Base-by-base conservation (phyloP, 179 eudicot genomes). In the Beta macrorhiza region DNA sequence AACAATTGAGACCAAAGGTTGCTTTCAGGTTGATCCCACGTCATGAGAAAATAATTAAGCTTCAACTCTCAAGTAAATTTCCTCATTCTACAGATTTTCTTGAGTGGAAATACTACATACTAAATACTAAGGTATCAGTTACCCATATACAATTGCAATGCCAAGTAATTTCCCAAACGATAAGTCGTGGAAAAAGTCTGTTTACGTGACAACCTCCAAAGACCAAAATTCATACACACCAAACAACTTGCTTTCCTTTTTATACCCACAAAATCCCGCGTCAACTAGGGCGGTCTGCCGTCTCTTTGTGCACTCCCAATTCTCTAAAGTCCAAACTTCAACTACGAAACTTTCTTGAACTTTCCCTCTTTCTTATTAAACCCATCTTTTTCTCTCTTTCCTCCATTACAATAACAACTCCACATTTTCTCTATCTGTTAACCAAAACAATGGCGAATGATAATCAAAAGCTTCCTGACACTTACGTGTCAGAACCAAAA, bases 241-340 rank as follows among this genome's bases (percentile, higher is more conserved):
- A 61, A 37, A 61, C 65, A 61, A 61, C 65, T 61, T 61, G 65
- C 8, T 6, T 7, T 22, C 65, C 65, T 5, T n/a, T n/a, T 61
- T 5, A 3, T 49, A 49, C 10, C 53, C 53, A 49, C 7, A 67
- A 37, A 37, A 32, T 12, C 19, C 70, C 47, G 16, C 67, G 78
- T 74, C 78, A 74, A 74, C 51, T 74, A 16, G 65, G 78, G 78
- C 65, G 78, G 78, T 75, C 78, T 75, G 78, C 78, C 51, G 78
- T 75, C 67, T 37, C 52, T 55, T 56, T 37, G 44, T 75, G 76
- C 42, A 72, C 76, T 17, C 78, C 78, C 51, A 74, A 7, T n/a
- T 12, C 56, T 15, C 42, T 8, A 29, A 8, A 55, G 9, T 57
- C 63, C 59, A 22, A 37, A 11, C 47, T 56, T 29, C 63, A 58